Evolutionary conservation across 2,329 filamentous ascomycete species (phyloP).

Genomic region (Fusarium camptoceras): DNA sequence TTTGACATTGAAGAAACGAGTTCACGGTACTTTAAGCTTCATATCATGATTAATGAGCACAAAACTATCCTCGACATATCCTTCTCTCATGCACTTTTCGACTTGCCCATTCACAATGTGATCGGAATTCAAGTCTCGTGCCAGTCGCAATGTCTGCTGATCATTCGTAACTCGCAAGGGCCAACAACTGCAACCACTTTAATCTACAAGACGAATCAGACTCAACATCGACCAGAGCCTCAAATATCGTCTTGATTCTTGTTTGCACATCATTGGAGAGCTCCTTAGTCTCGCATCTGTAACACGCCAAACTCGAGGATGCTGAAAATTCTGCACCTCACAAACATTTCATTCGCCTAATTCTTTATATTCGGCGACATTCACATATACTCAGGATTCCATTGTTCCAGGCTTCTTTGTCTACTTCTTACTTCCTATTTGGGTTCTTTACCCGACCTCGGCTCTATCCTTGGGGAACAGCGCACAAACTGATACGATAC

Average conservation of each 20-base stretch:
- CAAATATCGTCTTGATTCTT: slow-evolving; percentile 9
- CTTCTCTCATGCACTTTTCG: background rate
- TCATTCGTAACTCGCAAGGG: slow-evolving; percentile 6
- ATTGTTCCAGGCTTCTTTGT: background rate
- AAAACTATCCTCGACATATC: background rate
- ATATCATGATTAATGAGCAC: background rate
- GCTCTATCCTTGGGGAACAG: slow-evolving; percentile 24
- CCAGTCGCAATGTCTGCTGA: slow-evolving; percentile 5
- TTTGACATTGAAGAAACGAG: background rate
- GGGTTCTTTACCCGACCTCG: slow-evolving; percentile 9
- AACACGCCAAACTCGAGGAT: slow-evolving; percentile 1
- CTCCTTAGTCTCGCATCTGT: slow-evolving; percentile 9
- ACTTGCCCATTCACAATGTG: background rate
- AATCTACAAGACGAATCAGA: slow-evolving; percentile 1
- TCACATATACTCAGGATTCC: slow-evolving; percentile 20
- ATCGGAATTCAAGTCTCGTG: background rate
- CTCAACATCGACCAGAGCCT: slow-evolving; percentile 1
- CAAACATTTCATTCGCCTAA: slow-evolving; percentile 14
- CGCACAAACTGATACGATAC: slow-evolving; percentile 36
- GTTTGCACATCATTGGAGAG: background rate
- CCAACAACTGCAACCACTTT: slow-evolving; percentile 31
- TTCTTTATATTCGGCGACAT: slow-evolving; percentile 11
- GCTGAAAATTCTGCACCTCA: background rate
- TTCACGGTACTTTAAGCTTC: background rate
- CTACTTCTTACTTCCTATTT: slow-evolving; percentile 20